phyloP scores from a whole-genome alignment of 345 rosid genomes.

The Noccaea caerulescens region DNA sequence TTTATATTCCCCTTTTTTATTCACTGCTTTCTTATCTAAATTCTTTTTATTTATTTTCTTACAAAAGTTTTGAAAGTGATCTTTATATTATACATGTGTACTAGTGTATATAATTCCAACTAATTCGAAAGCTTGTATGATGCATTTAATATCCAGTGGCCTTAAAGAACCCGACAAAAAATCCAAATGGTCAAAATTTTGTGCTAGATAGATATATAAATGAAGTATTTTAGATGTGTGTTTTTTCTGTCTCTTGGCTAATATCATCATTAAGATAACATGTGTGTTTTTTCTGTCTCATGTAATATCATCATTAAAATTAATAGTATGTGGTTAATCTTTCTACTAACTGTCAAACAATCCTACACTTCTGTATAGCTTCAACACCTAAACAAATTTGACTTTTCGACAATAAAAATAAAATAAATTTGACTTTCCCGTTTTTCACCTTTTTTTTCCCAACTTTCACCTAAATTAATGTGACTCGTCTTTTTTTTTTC shows the following conservation, averaged over 20 bases:
- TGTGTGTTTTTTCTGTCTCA: neutral
- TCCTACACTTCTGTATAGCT: conserved; percentile 4
- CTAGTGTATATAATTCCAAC: neutral
- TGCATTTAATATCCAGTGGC: conserved; percentile 33
- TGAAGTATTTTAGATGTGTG: conserved; percentile 10
- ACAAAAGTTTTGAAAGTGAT: conserved; percentile 27
- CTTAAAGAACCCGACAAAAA: conserved; percentile 21
- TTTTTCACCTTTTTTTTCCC: conserved; percentile 7
- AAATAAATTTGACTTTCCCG: conserved; percentile 17
- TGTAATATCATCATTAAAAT: neutral
- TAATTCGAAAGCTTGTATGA: conserved; percentile 16
- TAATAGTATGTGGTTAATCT: conserved; percentile 14
- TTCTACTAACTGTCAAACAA: conserved; percentile 20
- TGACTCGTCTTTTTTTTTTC: conserved; percentile 7
- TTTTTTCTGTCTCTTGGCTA: neutral
- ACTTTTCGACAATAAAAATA: conserved; percentile 20
- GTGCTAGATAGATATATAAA: neutral
- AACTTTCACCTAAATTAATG: conserved; percentile 38
- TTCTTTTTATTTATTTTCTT: conserved; percentile 6
- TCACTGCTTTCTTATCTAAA: conserved; percentile 7
- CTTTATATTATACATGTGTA: too few relatives aligned
- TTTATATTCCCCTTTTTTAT: conserved; percentile 30
- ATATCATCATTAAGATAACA: neutral
- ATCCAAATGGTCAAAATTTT: conserved; percentile 24
- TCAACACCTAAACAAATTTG: conserved; percentile 4